Evolutionary conservation across 352 stramenopile genomes (phyloP).

Genomic region (Elongisporangium undulatum): DNA sequence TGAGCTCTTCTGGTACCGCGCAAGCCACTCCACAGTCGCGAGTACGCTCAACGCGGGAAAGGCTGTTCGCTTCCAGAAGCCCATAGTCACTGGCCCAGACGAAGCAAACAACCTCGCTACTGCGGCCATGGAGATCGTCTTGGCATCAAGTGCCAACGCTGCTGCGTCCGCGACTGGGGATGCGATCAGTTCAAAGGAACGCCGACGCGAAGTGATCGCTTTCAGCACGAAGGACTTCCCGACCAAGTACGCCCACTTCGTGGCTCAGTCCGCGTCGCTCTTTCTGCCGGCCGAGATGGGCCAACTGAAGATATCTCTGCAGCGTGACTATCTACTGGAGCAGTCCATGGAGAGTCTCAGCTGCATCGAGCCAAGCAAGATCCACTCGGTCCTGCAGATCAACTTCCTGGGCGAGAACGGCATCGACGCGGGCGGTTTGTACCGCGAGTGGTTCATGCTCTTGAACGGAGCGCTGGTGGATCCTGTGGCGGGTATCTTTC

Average conservation of each 20-base stretch:
- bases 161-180: conserved; percentile 22
- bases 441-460: conserved; percentile 81
- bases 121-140: conserved; percentile 30
- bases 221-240: conserved; percentile 35
- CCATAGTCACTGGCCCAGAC: conserved; percentile 3
- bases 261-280: conserved; percentile 25
- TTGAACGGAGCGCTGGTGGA: conserved; percentile 51
- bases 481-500: conserved; percentile 45
- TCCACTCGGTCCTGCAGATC: conserved; percentile 49
- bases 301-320: conserved; percentile 15
- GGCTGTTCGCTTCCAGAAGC: conserved; percentile 22
- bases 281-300: conserved; percentile 31
- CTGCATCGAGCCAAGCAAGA: conserved; percentile 26
- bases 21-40: conserved; percentile 3
- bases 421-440: conserved; percentile 53
- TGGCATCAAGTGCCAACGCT: conserved; percentile 28
- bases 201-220: conserved; percentile 21
- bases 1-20: conserved; percentile 51
- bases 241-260: conserved; percentile 47
- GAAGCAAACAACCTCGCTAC: conserved; percentile 20
- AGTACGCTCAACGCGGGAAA: conserved; percentile 14
- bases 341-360: conserved; percentile 53
- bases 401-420: conserved; percentile 57
- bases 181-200: conserved; percentile 28
- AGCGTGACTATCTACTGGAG: conserved; percentile 37